Percentiles rank a stretch among this genome's conserved stretches.
Evolutionary conservation across 2,329 filamentous ascomycete genomes (phyloP).

Genomic region (Berkeleyomyces rouxiae): DNA sequence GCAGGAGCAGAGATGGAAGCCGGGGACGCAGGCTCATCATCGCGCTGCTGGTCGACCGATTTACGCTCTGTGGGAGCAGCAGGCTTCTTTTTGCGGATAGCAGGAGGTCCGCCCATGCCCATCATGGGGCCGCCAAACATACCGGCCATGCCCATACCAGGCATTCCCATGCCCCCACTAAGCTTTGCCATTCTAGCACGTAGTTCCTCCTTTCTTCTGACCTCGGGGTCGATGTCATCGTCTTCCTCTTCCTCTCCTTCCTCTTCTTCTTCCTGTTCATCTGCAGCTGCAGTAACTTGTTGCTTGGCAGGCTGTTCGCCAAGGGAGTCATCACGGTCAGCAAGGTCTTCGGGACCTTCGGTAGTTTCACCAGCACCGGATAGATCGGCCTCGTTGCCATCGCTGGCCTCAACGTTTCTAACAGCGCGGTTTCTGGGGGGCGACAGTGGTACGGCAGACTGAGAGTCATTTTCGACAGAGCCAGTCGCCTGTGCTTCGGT

Average conservation of each 20-base stretch:
- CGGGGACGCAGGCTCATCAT: conserved; percentile 29
- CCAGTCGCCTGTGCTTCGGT: conserved; percentile 31
- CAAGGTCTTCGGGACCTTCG: conserved; percentile 42
- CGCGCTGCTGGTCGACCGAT: conserved; percentile 27
- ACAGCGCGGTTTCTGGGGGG: conserved; percentile 29
- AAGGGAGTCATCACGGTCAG: conserved; percentile 53
- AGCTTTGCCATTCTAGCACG: conserved; percentile 96
- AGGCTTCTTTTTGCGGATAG: conserved; percentile 40
- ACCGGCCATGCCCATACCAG: conserved; percentile 87
- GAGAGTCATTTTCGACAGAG: conserved; percentile 23
- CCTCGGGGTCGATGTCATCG: conserved; percentile 73
- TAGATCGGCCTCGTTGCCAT: conserved; percentile 50
- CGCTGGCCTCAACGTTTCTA: conserved; percentile 26
- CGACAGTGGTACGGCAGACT: conserved; percentile 31
- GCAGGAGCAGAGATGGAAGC: conserved; percentile 18
- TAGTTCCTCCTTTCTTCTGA: conserved; percentile 69
- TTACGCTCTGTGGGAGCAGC: conserved; percentile 22
- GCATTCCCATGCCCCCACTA: conserved; percentile 94
- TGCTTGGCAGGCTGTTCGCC: conserved; percentile 35
- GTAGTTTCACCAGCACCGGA: conserved; percentile 48
- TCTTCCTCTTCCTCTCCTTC: conserved; percentile 51
- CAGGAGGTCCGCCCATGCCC: conserved; percentile 34
- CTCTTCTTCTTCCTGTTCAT: conserved; percentile 25
- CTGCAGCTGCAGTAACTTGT: neutral
- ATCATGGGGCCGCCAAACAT: conserved; percentile 70